Evolutionary conservation across 441 rosid genomes (phyloP).

Genomic region (Gossypium schwendimanii): DNA sequence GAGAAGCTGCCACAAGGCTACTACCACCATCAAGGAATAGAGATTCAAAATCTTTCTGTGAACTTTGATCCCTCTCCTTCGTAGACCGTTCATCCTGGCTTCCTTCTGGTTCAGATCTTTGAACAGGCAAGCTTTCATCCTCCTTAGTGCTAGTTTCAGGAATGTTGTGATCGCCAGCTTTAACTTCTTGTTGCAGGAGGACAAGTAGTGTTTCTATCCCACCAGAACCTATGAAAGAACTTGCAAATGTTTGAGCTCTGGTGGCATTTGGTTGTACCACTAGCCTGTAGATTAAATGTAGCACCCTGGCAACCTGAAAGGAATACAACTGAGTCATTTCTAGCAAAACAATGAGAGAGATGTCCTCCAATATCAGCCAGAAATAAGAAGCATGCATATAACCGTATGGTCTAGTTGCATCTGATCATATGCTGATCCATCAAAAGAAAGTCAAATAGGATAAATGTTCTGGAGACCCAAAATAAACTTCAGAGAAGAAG

Average conservation of each 20-base stretch:
- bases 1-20: conserved; percentile 26
- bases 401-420: neutral
- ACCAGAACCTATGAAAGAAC: conserved; percentile 74
- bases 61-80: conserved; percentile 32
- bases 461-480: neutral
- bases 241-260: conserved; percentile 74
- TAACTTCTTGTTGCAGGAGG: conserved; percentile 89
- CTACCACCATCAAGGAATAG: conserved; percentile 27
- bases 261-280: conserved; percentile 89
- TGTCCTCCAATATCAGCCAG: neutral
- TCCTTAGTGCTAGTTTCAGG: conserved; percentile 30
- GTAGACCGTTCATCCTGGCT: conserved; percentile 36
- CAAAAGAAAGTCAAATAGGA: neutral
- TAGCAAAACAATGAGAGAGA: conserved; percentile 5
- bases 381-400: conserved; percentile 1
- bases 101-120: conserved; percentile 30
- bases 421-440: conserved; percentile 4
- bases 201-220: conserved; percentile 98
- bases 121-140: conserved; percentile 31
- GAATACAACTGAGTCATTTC: conserved; percentile 20
- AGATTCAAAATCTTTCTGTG: conserved; percentile 30
- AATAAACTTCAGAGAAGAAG: neutral
- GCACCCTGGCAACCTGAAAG: conserved; percentile 76
- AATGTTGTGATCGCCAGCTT: conserved; percentile 60
- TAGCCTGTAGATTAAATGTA: conserved; percentile 85